Evolutionary conservation across 2,329 filamentous ascomycete genomes (phyloP), one percentile per base, ranked within the genome.

Genomic region (Bipolaris zeicola): DNA sequence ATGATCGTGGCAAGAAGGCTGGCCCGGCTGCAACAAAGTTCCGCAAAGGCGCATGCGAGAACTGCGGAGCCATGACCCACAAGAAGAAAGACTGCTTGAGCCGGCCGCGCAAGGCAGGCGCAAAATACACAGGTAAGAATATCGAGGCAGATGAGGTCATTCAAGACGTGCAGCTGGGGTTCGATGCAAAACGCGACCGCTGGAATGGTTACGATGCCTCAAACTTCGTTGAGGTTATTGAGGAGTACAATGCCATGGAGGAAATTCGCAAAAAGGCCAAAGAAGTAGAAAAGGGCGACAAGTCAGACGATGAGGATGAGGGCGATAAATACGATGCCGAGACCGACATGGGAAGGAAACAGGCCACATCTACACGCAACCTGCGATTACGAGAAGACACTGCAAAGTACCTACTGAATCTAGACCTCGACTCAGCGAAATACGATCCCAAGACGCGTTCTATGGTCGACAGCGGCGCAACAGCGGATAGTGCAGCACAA

Each of bases 201-300:
- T 99, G 95, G 94, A 97, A 97, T 73, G 94, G 94, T n/a, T 99
- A 96, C 77, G 93, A 98, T 74, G 82, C 92, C 1, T 87, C 85
- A 63, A 91, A 98, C 76, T 98, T 96, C 74, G 84, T 86, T 58
- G 83, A 86, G 58, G 91, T 98, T n/a, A 87, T 98, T 38, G 88
- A 96, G 48, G 91, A 96, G 67, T 96, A 90, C 76, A 89, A 95
- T 61, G 86, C 94, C 72, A 81, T 97, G 75, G 94, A 97, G 73
- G 86, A 89, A 63, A 79, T 97, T 60, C 88, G 84, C 67, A 79
- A 79, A 62, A 70, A 82, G 61, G 77, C 77, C 14, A 78, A 77
- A 38, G 69, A 70, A 14, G 68, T 64, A 5, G 69, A 67, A 3
- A 70, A 75, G 20, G 72, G 57, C 1, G 81, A 79, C 45, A 83